Evolutionary conservation across 208 protist species (phyloP).

Genomic region (Leishmania lainsoni): DNA sequence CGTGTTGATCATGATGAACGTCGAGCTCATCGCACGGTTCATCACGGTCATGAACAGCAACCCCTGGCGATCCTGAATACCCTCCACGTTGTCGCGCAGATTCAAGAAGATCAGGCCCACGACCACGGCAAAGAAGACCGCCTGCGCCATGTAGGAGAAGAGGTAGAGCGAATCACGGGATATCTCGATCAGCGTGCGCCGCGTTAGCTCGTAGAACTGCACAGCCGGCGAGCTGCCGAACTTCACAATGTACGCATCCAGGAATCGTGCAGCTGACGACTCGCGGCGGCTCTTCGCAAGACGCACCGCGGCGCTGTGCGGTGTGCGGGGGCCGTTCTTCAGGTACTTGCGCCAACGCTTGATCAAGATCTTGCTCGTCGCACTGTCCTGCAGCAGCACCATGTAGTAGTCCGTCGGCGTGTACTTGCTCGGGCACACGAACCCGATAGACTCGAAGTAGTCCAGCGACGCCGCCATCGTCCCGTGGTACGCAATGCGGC

Average conservation of each 20-base stretch:
- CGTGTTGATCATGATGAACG: constrained; percentile 57
- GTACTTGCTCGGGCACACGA: constrained; percentile 59
- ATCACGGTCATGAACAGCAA: constrained; percentile 73
- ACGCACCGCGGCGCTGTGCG: constrained; percentile 56
- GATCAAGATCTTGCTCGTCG: constrained; percentile 51
- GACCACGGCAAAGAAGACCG: constrained; percentile 66
- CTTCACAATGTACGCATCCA: constrained; percentile 51
- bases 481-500: constrained; percentile 86
- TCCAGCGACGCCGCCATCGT: constrained; percentile 53
- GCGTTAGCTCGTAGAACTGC: constrained; percentile 63
- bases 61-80: constrained; percentile 64
- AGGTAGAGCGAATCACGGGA: constrained; percentile 50
- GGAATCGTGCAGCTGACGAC: constrained; percentile 44
- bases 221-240: constrained; percentile 48
- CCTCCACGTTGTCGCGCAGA: constrained; percentile 47
- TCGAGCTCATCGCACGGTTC: constrained; percentile 61
- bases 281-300: constrained; percentile 37
- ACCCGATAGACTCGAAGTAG: constrained; percentile 88
- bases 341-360: constrained; percentile 71
- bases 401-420: constrained; percentile 93
- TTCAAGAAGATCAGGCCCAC: constrained; percentile 79
- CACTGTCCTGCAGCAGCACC: constrained; percentile 71
- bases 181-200: constrained; percentile 44
- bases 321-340: constrained; percentile 48
- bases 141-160: constrained; percentile 44